A percentile compares a stretch with the other conserved stretches of the same genome.
These are phyloP conservation scores for Rhamnella rubrinervis DNA, from an alignment of 331 rosid genomes.

Conservation along the genomic window DNA sequence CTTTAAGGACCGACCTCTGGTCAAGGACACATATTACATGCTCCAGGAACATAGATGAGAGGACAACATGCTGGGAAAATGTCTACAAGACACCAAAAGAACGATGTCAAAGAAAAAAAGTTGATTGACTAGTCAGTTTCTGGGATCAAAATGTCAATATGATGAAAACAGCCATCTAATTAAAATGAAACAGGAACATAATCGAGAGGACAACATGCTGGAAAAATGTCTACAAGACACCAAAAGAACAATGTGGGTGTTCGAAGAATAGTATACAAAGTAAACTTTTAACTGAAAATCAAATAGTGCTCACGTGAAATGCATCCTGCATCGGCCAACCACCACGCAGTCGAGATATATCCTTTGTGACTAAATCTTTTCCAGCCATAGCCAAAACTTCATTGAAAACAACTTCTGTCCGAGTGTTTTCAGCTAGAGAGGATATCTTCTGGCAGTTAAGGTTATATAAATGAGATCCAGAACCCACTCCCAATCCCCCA, in stretches of 20 bases:
- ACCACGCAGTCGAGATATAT: slow-evolving; percentile 89
- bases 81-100: slow-evolving; percentile 47
- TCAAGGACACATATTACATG: slow-evolving; percentile 72
- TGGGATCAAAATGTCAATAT: too few relatives aligned
- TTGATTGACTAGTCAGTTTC: too few relatives aligned
- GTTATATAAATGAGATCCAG: slow-evolving; percentile 19
- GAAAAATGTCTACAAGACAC: slow-evolving; percentile 72
- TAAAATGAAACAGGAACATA: too few relatives aligned
- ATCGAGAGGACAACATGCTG: slow-evolving; percentile 50
- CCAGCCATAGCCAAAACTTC: slow-evolving; percentile 91
- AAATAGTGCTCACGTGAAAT: slow-evolving; percentile 65
- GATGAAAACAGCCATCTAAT: too few relatives aligned
- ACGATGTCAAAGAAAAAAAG: background rate
- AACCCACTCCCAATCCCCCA: background rate
- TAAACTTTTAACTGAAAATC: background rate
- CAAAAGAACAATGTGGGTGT: background rate
- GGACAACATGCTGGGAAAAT: slow-evolving; percentile 83
- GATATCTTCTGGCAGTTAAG: slow-evolving; percentile 73
- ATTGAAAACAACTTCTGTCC: slow-evolving; percentile 74
- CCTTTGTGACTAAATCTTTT: slow-evolving; percentile 85
- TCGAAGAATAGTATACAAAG: too few relatives aligned
- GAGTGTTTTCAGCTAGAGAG: slow-evolving; percentile 91
- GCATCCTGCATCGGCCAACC: slow-evolving; percentile 99
- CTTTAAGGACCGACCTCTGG: slow-evolving; percentile 63
- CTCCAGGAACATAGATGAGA: slow-evolving; percentile 81